Evolutionary conservation across 23 red algal species (phyloP).

Genomic region (Gracilaria gracilis): DNA sequence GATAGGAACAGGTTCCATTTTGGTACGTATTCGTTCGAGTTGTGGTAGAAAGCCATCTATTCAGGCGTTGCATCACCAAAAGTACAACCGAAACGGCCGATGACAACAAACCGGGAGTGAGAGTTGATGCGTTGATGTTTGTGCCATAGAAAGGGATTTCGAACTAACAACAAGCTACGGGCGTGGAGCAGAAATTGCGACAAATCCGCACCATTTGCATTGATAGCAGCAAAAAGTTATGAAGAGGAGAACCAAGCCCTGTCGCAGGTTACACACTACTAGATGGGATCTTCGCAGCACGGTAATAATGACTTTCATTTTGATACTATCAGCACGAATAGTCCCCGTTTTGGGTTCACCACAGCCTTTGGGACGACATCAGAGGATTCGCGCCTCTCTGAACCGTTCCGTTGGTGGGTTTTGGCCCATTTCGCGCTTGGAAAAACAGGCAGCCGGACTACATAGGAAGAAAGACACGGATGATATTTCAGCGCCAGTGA

Average conservation of each 20-base stretch:
- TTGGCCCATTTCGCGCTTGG: background rate
- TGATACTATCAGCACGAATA: background rate
- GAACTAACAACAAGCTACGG: background rate
- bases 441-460: background rate
- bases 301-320: background rate
- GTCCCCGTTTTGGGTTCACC: background rate
- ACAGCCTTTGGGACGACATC: background rate
- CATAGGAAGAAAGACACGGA: background rate
- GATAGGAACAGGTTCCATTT: no score
- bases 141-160: background rate
- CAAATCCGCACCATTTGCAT: background rate
- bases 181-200: background rate
- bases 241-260: background rate
- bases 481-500: conserved; percentile 43
- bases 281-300: background rate
- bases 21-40: no score
- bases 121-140: no score
- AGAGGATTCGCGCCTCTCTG: background rate
- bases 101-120: no score
- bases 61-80: no score
- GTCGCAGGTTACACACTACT: background rate
- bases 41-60: no score
- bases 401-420: background rate
- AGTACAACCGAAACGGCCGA: no score
- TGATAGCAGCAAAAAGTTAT: background rate